A percentile compares a stretch with the other conserved stretches of the same genome.
phyloP scores from a whole-genome alignment of 768 basidiomycete species.

The Lactarius indigo region DNA sequence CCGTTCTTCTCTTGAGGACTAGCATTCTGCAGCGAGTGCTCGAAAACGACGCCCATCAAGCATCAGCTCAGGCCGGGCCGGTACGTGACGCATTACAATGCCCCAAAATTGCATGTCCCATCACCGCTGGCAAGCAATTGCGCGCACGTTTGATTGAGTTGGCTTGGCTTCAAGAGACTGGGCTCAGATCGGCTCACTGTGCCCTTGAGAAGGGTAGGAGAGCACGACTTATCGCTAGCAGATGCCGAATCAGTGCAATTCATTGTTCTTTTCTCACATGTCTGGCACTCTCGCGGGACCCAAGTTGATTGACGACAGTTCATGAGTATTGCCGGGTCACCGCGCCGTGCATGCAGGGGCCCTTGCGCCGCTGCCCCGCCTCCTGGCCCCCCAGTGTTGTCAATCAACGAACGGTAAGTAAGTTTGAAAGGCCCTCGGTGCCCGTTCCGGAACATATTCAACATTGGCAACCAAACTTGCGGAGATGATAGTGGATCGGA shows the following conservation, averaged over 20 bases:
- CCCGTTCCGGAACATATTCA: constrained; percentile 3
- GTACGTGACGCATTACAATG: background rate
- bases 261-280: background rate
- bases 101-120: background rate
- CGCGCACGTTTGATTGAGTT: background rate
- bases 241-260: background rate
- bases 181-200: background rate
- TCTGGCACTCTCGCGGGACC: background rate
- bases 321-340: background rate
- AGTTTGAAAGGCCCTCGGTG: constrained; percentile 4
- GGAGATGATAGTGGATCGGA: constrained; percentile 7
- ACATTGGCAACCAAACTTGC: background rate
- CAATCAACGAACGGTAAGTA: background rate
- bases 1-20: background rate
- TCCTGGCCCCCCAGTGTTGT: background rate
- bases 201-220: background rate
- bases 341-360: background rate
- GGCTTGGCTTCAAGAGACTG: background rate
- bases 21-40: background rate
- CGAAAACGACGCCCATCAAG: background rate
- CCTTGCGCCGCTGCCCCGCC: constrained; percentile 3
- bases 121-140: background rate
- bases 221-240: background rate
- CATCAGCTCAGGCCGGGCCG: background rate
- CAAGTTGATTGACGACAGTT: background rate